Evolutionary conservation across 1,284 basidiomycete species (phyloP).

Genomic region (Ganoderma boninense): DNA sequence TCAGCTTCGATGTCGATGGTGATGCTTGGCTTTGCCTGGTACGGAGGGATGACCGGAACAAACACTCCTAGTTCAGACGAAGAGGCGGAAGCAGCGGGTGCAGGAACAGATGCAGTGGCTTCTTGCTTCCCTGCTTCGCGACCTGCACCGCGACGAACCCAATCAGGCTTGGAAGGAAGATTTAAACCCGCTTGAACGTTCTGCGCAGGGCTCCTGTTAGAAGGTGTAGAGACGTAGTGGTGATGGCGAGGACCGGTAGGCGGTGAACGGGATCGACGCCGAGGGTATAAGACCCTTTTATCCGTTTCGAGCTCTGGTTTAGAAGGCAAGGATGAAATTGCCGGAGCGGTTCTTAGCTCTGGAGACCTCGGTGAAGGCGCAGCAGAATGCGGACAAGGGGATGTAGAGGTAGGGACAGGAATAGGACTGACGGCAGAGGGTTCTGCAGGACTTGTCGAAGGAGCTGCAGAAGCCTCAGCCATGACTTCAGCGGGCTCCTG

Average conservation of each 20-base stretch:
- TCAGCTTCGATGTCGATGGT: slow-evolving; percentile 27
- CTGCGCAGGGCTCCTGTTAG: slow-evolving; percentile 34
- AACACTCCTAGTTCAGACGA: slow-evolving; percentile 12
- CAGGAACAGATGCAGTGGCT: slow-evolving; percentile 15
- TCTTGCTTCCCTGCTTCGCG: slow-evolving; percentile 17
- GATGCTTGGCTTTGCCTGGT: slow-evolving; percentile 21
- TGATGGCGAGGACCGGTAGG: slow-evolving; percentile 32
- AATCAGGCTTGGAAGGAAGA: slow-evolving; percentile 33
- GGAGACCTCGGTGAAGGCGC: slow-evolving; percentile 3
- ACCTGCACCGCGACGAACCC: slow-evolving; percentile 27
- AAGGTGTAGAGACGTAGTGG: slow-evolving; percentile 25
- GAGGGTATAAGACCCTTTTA: slow-evolving; percentile 8
- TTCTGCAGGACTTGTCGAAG: background rate
- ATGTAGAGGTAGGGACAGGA: slow-evolving; percentile 14
- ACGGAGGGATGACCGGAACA: slow-evolving; percentile 21
- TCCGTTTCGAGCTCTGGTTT: slow-evolving; percentile 24
- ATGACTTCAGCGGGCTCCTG: slow-evolving; percentile 14
- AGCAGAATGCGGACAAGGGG: slow-evolving; percentile 6
- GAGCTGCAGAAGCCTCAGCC: background rate
- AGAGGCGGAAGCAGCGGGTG: slow-evolving; percentile 12
- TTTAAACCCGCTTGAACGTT: slow-evolving; percentile 20
- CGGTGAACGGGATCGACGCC: slow-evolving; percentile 34
- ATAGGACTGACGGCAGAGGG: background rate
- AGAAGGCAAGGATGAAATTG: slow-evolving; percentile 16
- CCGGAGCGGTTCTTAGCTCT: slow-evolving; percentile 6